A percentile compares a stretch with the other conserved stretches of the same genome.
phyloP scores from a whole-genome alignment of 2,329 filamentous ascomycete species.

The Apiospora rasikravindrae region DNA sequence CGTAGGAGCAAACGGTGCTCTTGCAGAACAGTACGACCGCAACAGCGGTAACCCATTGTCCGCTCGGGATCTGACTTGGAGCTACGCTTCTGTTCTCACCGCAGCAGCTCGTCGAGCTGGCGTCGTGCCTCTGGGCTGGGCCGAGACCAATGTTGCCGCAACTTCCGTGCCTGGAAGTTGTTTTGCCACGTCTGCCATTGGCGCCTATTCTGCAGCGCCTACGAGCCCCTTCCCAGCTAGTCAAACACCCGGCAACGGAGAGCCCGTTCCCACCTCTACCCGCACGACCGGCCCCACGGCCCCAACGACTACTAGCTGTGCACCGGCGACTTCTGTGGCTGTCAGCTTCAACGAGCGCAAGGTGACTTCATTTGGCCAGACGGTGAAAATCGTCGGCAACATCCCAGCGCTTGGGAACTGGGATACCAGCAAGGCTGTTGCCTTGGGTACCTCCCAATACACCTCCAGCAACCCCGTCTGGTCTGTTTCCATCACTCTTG shows the following conservation, averaged over 20 bases:
- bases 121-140: slow-evolving; percentile 63
- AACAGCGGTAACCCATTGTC: slow-evolving; percentile 60
- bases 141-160: slow-evolving; percentile 42
- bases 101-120: slow-evolving; percentile 62
- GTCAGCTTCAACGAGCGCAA: slow-evolving; percentile 68
- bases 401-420: slow-evolving; percentile 65
- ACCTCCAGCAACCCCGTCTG: slow-evolving; percentile 65
- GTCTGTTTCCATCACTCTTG: slow-evolving; percentile 60
- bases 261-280: slow-evolving; percentile 29
- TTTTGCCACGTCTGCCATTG: slow-evolving; percentile 49
- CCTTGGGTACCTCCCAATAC: slow-evolving; percentile 64
- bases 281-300: slow-evolving; percentile 38
- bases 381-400: slow-evolving; percentile 68
- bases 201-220: slow-evolving; percentile 58
- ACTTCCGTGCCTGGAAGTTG: slow-evolving; percentile 57
- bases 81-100: slow-evolving; percentile 61
- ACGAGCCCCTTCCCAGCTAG: slow-evolving; percentile 54
- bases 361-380: slow-evolving; percentile 65
- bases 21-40: slow-evolving; percentile 71
- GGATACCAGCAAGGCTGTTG: slow-evolving; percentile 58
- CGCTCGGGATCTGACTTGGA: slow-evolving; percentile 62
- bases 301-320: slow-evolving; percentile 41
- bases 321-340: slow-evolving; percentile 51
- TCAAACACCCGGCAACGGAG: slow-evolving; percentile 49
- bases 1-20: slow-evolving; percentile 63